phyloP scores from a whole-genome alignment of 352 stramenopile genomes.

The Phytopythium vexans region DNA sequence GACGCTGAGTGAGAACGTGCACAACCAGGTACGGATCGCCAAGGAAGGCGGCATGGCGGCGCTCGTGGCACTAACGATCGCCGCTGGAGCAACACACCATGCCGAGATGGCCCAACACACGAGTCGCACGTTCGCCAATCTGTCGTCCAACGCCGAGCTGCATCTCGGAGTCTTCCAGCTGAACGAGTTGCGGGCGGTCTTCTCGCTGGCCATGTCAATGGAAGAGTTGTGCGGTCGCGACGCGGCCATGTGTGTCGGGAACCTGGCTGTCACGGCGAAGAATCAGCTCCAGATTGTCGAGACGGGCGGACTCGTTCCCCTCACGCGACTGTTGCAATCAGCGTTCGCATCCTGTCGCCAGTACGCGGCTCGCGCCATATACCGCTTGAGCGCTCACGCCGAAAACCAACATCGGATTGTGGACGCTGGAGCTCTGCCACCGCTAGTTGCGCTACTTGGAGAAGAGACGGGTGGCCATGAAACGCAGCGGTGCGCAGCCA shows the following conservation, averaged over 20 bases:
- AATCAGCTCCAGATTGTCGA: constrained; percentile 89
- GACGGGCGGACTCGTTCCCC: constrained; percentile 77
- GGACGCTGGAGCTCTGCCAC: constrained; percentile 72
- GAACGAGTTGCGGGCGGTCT: constrained; percentile 75
- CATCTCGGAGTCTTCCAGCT: constrained; percentile 84
- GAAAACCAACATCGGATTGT: constrained; percentile 90
- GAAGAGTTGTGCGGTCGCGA: constrained; percentile 91
- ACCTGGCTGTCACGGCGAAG: constrained; percentile 89
- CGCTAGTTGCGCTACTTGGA: constrained; percentile 57
- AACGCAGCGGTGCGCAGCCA: constrained; percentile 72
- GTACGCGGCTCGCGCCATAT: constrained; percentile 87
- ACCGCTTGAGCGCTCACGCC: constrained; percentile 78
- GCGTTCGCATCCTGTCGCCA: constrained; percentile 69
- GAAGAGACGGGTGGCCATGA: constrained; percentile 42
- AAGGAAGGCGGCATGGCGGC: constrained; percentile 62
- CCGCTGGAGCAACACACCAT: constrained; percentile 62
- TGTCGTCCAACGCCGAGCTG: constrained; percentile 93
- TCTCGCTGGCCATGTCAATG: constrained; percentile 56
- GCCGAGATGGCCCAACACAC: constrained; percentile 84
- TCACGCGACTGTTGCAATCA: constrained; percentile 78
- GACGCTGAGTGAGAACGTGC: constrained; percentile 90
- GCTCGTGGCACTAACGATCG: constrained; percentile 69
- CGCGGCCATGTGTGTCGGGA: constrained; percentile 91
- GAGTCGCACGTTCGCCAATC: constrained; percentile 86
- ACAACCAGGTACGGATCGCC: constrained; percentile 89